These are phyloP conservation scores for Pythium rhizo-oryzae DNA, from an alignment of 352 stramenopile species.

Conservation along the genomic window DNA sequence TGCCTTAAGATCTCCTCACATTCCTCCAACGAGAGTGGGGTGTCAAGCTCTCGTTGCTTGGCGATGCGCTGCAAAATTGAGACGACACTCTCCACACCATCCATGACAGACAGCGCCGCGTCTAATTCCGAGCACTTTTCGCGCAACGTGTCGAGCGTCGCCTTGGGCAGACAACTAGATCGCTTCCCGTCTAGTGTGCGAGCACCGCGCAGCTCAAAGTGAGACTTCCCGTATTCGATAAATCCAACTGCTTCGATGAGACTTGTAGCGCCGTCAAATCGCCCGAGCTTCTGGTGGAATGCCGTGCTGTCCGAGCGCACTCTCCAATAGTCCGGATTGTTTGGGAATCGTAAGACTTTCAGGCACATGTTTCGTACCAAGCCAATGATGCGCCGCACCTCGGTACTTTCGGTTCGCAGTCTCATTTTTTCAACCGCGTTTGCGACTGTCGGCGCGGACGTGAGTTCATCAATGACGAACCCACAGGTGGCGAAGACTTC, in stretches of 20 bases:
- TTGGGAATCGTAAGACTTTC: conserved; percentile 70
- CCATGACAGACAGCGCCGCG: conserved; percentile 53
- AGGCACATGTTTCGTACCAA: conserved; percentile 59
- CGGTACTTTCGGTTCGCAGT: conserved; percentile 47
- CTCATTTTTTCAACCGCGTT: conserved; percentile 63
- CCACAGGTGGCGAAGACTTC: conserved; percentile 64
- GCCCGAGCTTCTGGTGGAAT: conserved; percentile 66
- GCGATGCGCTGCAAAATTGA: conserved; percentile 58
- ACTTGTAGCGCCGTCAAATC: conserved; percentile 59
- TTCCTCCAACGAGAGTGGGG: conserved; percentile 47
- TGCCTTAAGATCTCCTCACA: conserved; percentile 41
- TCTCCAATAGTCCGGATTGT: conserved; percentile 76
- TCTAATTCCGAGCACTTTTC: conserved; percentile 62
- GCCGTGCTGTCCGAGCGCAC: conserved; percentile 53
- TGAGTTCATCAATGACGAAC: conserved; percentile 73
- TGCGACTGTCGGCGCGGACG: conserved; percentile 46
- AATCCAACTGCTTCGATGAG: conserved; percentile 65
- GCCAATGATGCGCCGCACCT: conserved; percentile 56
- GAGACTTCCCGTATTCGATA: conserved; percentile 49
- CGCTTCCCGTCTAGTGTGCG: conserved; percentile 47
- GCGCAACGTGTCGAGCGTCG: conserved; percentile 40
- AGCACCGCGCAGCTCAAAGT: conserved; percentile 58
- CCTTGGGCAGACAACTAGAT: conserved; percentile 44
- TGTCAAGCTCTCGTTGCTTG: conserved; percentile 27
- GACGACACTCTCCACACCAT: conserved; percentile 65